Conservation (phyloP, 768 basidiomycete genomes). For the Leccinum barrowsii region DNA sequence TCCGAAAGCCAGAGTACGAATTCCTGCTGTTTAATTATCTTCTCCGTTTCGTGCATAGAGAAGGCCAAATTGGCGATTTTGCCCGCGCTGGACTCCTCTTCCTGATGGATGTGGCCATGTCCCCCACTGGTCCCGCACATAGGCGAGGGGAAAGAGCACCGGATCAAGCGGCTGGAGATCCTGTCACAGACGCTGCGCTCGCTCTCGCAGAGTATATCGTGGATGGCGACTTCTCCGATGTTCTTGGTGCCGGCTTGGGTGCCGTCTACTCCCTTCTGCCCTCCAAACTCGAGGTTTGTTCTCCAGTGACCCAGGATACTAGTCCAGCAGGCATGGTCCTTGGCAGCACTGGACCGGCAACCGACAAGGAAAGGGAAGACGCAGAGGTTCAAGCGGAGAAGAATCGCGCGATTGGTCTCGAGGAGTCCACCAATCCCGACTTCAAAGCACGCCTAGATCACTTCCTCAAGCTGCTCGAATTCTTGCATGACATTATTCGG, state of each 20-base stretch:
- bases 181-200: slow-evolving; percentile 79
- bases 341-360: slow-evolving; percentile 55
- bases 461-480: slow-evolving; percentile 87
- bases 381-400: slow-evolving; percentile 49
- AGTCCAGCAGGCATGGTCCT: slow-evolving; percentile 62
- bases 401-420: slow-evolving; percentile 61
- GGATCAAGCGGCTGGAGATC: slow-evolving; percentile 41
- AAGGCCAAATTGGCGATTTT: slow-evolving; percentile 90
- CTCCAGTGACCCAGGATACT: slow-evolving; percentile 38
- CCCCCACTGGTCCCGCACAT: slow-evolving; percentile 55
- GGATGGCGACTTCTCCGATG: slow-evolving; percentile 98
- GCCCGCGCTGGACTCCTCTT: slow-evolving; percentile 91
- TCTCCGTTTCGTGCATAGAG: slow-evolving; percentile 90
- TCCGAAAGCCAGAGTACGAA: slow-evolving; percentile 84
- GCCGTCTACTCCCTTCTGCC: slow-evolving; percentile 93
- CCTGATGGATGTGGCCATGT: slow-evolving; percentile 94
- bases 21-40: slow-evolving; percentile 95
- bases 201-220: slow-evolving; percentile 91
- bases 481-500: slow-evolving; percentile 82
- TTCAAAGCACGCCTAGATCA: slow-evolving; percentile 81
- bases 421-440: slow-evolving; percentile 69
- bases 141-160: slow-evolving; percentile 34
- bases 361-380: slow-evolving; percentile 57
- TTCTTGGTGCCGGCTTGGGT: slow-evolving; percentile 87
- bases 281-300: slow-evolving; percentile 73